Base-by-base conservation (phyloP, 345 rosid species). In the Aegle marmelos region DNA sequence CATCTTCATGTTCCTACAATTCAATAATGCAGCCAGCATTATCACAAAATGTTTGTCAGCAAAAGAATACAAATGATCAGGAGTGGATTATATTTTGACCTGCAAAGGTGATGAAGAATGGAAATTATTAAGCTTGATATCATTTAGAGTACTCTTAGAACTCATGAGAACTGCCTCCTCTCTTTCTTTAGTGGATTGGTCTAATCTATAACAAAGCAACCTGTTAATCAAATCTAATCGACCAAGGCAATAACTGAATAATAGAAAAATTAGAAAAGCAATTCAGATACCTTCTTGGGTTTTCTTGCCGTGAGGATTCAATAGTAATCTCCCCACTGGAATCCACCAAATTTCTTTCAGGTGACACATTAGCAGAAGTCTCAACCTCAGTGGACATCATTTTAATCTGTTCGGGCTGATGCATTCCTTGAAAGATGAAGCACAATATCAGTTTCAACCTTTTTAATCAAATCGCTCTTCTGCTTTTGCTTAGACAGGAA, bases 211-310 rank as follows among this genome's bases (percentile, higher is more conserved):
- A 86, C 65, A 88, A 74, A 78, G 72, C 58, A 65, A 48, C 79
- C 68, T 36, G 74, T 70, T 70, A 74, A 79, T 80, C 69, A 78
- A 74, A 73, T 60, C 39, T 5, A 48, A 70, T 72, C 36, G 28
- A 70, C 21, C 71, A 36, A 22, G 33, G 37, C 28, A 68, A 81
- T 71, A 74, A 68, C 10, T 31, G 19, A 70, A 31, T 10, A 73
- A 61, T 25, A 30, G 19, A 80, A 21, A 22, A 64, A 61, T 57
- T 61, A 34, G 30, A 73, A 58, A 76, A 74, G 78, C 68, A 70
- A 70, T 60, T 70, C 70, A 45, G 76, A 71, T 76, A 93, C 98
- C 95, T 91, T 83, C 82, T 86, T 70, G 97, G 98, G 78, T 83
- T 96, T 81, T 88, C 90, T 73, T 81, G 93, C 63, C 91, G 79